Evolutionary conservation across 2,329 filamentous ascomycete species (phyloP).

Genomic region (Ilyonectria mors-panacis): DNA sequence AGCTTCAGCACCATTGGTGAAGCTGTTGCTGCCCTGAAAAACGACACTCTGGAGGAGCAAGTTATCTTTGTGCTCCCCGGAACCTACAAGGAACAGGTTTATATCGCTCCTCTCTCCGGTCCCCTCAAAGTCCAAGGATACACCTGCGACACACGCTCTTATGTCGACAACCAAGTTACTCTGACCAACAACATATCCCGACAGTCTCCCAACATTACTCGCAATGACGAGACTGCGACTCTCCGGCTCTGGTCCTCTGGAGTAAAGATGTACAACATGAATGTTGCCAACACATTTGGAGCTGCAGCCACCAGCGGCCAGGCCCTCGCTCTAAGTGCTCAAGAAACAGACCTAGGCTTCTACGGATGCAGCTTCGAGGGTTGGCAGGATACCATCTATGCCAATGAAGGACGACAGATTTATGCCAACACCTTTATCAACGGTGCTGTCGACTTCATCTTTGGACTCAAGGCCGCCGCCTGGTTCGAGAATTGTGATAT

Average conservation of each 20-base stretch:
- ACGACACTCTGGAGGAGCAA: background rate
- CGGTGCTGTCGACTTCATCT: constrained; percentile 16
- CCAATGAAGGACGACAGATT: constrained; percentile 10
- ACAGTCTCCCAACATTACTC: background rate
- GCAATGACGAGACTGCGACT: background rate
- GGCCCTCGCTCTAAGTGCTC: constrained; percentile 10
- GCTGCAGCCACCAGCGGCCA: background rate
- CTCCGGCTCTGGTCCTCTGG: background rate
- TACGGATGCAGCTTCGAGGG: constrained; percentile 8
- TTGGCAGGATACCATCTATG: constrained; percentile 16
- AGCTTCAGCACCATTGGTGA: constrained; percentile 6
- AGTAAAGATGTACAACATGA: constrained; percentile 14
- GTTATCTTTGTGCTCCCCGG: constrained; percentile 11
- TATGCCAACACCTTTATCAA: constrained; percentile 9
- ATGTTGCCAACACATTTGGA: constrained; percentile 7
- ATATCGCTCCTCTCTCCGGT: constrained; percentile 5
- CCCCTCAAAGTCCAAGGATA: constrained; percentile 3
- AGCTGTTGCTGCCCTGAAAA: constrained; percentile 1
- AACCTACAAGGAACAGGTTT: constrained; percentile 11
- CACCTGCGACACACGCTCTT: constrained; percentile 1
- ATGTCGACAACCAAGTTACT: background rate
- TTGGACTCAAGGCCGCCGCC: background rate
- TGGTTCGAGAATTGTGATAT: constrained; percentile 14
- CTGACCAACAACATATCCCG: constrained; percentile 10
- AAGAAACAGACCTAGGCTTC: constrained; percentile 1